Base-by-base conservation (phyloP, 345 rosid genomes). In the Syzygium oleosum region DNA sequence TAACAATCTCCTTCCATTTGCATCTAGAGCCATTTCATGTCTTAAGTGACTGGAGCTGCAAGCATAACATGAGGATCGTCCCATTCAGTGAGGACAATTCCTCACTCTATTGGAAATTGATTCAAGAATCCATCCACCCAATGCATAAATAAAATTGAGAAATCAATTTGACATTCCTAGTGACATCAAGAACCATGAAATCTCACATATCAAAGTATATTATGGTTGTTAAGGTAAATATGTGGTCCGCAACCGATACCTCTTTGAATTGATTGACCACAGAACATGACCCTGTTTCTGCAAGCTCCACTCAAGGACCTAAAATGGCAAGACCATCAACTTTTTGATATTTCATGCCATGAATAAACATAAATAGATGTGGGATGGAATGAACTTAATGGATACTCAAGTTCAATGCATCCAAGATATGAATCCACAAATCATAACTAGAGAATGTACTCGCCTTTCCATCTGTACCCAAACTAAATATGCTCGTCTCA, bases 281-380 rank as follows among this genome's bases (percentile, higher is more conserved):
- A 95, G 94, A 88, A 95, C 89, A 49, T 90, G 94, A 55, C 96
- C 97, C 88, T 95, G 96, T 86, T 94, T 94, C 85, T 95, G 97
- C 94, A 95, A 92, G 91, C 97, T 95, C 97, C 97, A 95, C 85
- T 95, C 97, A 86, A 94, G 89, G 79, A 95, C 92, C 97, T 95
- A 90, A 56, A 68, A 87, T 34, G 52, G 38, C 52, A 83, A 86
- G 84, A 52, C 85, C 86, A 52, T 51, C n/a, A 54, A 86, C 86
- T 77, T 53, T 87, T 86, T 85, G 51, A 90, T 86, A 59, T 43
- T 29, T 38, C 19, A 79, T 51, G 15, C 77, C 73, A n/a, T 27
- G 43, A 41, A 41, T 54, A 84, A 27, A 79, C 43, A 34, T 29
- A 12, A 73, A 54, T 51, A 56, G 86, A 61, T 14, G 13, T 87